Base-by-base conservation (phyloP, 164 flowering plant species). In the Warburgia ugandensis region DNA sequence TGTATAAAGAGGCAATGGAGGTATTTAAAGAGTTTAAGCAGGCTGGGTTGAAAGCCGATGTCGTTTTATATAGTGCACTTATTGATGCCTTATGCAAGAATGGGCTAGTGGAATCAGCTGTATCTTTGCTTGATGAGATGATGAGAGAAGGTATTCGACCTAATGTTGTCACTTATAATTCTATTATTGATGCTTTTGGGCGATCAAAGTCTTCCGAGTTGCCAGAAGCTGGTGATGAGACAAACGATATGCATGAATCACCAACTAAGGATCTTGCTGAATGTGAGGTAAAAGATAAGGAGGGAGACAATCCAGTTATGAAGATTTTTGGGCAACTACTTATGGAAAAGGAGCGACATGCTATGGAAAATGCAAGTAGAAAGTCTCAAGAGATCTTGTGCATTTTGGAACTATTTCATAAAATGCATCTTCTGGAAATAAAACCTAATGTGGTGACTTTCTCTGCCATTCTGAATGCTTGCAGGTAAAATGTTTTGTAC, bases 401-500 rank as follows among this genome's bases (percentile, higher is more conserved):
- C 69, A 72, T 92, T 36, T 63, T 89, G 75, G 82, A 64, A 29
- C 65, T 92, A 61, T 86, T 92, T 42, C 89, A 66, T 4, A 82
- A 81, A 73, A 88, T 92, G 99, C 97, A 89, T 47, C 78, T 84
- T 56, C 66, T 86, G 64, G 70, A 86, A 42, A 89, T 92, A 50
- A 88, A 86, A 59, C 99, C 99, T 22, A 92, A 92, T 74, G 99
- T 92, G 10, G 97, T 92, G 44, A 92, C 99, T 19, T 92, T 92
- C 65, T 92, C 99, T 0, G 99, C 97, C 28, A 92, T 92, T 58
- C 58, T 92, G 60, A 92, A 88, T 69, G 99, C 99, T 50, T 92
- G 99, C 97, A 92, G 99, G 99, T 92, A 71, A 14, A 13, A 16
- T 14, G 45, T 45, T 56, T 35, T 25, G 16, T 48, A 1, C 43